Evolutionary conservation across 2,329 filamentous ascomycete species (phyloP).

Genomic region (Colletotrichum ledebouriae): DNA sequence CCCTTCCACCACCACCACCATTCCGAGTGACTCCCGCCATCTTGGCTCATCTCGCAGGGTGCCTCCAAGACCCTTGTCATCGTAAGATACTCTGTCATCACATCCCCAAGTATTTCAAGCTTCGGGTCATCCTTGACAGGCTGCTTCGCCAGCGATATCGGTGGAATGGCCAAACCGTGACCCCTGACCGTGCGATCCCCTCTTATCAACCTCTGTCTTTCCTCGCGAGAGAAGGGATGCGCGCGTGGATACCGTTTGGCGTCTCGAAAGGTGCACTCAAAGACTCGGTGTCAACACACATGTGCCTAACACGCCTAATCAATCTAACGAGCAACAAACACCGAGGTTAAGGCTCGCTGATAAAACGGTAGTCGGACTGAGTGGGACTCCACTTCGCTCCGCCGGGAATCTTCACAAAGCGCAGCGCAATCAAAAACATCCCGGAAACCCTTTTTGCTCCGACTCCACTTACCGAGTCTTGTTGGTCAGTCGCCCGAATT

Average conservation of each 20-base stretch:
- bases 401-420: constrained; percentile 32
- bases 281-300: neutral
- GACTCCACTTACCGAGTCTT: constrained; percentile 19
- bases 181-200: neutral
- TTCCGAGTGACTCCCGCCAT: constrained; percentile 12
- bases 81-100: constrained; percentile 37
- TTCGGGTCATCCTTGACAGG: neutral
- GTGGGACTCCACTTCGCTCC: constrained; percentile 18
- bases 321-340: neutral
- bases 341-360: constrained; percentile 29
- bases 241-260: neutral
- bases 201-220: constrained; percentile 29
- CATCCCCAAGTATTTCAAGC: neutral
- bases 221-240: neutral
- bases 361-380: constrained; percentile 2
- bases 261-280: neutral
- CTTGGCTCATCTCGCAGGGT: constrained; percentile 28
- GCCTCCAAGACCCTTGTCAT: constrained; percentile 10
- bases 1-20: neutral
- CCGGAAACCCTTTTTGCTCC: constrained; percentile 24
- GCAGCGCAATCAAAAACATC: constrained; percentile 20
- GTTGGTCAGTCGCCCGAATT: constrained; percentile 2
- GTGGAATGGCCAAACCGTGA: neutral
- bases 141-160: constrained; percentile 15
- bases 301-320: neutral